Evolutionary conservation across 1,284 basidiomycete genomes (phyloP), one percentile per base, ranked within the genome.

Genomic region (Cryptococcus wingfieldii): DNA sequence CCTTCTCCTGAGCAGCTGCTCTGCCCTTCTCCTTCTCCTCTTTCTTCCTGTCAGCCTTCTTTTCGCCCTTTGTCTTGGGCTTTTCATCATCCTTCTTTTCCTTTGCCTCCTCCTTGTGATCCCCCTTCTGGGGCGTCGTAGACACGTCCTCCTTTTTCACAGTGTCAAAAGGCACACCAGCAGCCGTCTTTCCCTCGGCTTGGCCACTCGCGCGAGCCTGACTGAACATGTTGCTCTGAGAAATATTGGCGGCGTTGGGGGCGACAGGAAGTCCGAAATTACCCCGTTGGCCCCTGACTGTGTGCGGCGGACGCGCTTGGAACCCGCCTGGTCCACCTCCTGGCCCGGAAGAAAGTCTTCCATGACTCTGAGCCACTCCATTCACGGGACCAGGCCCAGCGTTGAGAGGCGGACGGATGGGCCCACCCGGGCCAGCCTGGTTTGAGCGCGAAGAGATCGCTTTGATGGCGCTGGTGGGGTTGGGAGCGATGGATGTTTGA

Each of bases 71-170:
- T 9, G 53, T 76, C 16, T 34, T 28, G 1, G 53, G 34, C 31
- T 51, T 55, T 12, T 47, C 56, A 38, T 31, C 25, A 71, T 16
- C 59, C 44, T 42, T 71, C 73, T 45, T 78, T 75, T 65, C 83
- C 85, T 75, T 43, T 27, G 39, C 47, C 27, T 48, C 23, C 7
- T 7, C 9, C 45, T 25, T 23, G 27, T 28, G 9, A 9, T 23
- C 45, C 19, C 18, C 45, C 23, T 23, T 23, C 23, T 23, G 38
- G 10, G 31, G 10, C 31, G 31, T 34, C 31, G 31, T 10, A 34
- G 31, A 10, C 7, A 10, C 31, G 31, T 13, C 59, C 42, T 39
- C 71, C 74, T 44, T 78, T 76, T 65, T 83, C 85, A 74, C 38
- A 38, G 44, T n/a, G 10, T 46, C 23, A 46, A 10, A 16, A 23